These are phyloP conservation scores for Datisca glomerata DNA, from an alignment of 306 rosid genomes.

Conservation along the genomic window DNA sequence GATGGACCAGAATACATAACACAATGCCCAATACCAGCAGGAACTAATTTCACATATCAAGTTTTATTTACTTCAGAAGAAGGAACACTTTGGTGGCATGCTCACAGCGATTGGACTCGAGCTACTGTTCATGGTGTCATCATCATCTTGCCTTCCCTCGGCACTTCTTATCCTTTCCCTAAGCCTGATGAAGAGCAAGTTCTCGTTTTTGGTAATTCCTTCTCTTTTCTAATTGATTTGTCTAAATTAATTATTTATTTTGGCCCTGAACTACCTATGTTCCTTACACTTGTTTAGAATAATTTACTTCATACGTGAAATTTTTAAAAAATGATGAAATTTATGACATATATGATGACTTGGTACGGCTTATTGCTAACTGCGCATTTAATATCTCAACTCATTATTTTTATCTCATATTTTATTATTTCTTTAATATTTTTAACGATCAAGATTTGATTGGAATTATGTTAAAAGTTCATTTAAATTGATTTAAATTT, in stretches of 20 bases:
- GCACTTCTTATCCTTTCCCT: slow-evolving; percentile 37
- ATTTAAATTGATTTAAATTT: neutral
- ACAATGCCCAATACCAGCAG: slow-evolving; percentile 40
- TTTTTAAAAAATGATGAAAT: no score
- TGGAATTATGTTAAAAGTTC: neutral
- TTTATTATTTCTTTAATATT: no score
- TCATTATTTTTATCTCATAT: no score
- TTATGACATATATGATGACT: no score
- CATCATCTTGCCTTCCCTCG: slow-evolving; percentile 26
- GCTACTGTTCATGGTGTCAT: slow-evolving; percentile 59
- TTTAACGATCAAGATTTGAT: no score
- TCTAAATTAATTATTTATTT: no score
- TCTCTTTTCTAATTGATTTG: neutral
- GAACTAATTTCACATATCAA: slow-evolving; percentile 23
- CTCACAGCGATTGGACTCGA: slow-evolving; percentile 39
- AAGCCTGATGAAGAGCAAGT: slow-evolving; percentile 30
- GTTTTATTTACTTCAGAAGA: slow-evolving; percentile 32
- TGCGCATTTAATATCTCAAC: no score
- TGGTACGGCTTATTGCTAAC: no score
- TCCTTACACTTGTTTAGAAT: neutral
- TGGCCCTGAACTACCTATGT: no score
- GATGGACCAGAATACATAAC: slow-evolving; percentile 53
- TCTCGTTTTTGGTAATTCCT: slow-evolving; percentile 32
- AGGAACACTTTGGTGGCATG: slow-evolving; percentile 66
- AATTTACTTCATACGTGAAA: no score